Base-by-base conservation (phyloP, 1,284 basidiomycete species). In the Porodaedalea pini region DNA sequence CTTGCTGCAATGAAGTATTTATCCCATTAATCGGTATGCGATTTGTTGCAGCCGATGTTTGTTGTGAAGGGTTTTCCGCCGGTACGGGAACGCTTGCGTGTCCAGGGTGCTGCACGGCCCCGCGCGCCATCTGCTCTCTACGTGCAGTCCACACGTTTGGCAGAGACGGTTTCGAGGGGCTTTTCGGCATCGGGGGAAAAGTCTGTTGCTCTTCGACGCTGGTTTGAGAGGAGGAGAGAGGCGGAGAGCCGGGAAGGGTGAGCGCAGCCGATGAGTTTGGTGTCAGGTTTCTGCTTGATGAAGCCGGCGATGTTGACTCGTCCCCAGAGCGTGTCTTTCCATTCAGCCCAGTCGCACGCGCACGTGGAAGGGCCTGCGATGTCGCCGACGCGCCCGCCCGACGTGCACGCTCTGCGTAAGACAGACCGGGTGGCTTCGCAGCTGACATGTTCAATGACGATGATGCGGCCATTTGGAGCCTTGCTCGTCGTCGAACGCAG, bases 331-430 rank as follows among this genome's bases (percentile, higher is more conserved):
- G 44, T 43, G 58, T 48, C 53, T 39, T 54, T 49, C 49, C 52
- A 45, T 36, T 61, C 39, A 60, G 45, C 15, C 64, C 57, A 27
- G 63, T 40, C 57, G 49, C 54, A 57, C 45, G 66, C 37, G 19
- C 21, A 25, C 17, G 58, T 39, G 58, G 36, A 17, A 50, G 23
- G 45, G 57, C 1, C 41, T 44, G 56, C 41, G 56, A 56, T 51
- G 45, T 51, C 37, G 59, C 13, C 63, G 57, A 56, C 34, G 48
- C 56, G 56, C 65, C 64, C 48, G 67, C 73, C 61, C 72, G 81
- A 73, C 78, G 85, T 55, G 80, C 82, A 60, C 78, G 77, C 61
- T 85, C 79, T 19, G 83, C 83, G 64, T 85, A 85, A 27, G 82
- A 83, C 51, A 81, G 71, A 56, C 68, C 68, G 62, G 71, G 72